Percentiles rank a stretch among this genome's conserved stretches.
Conservation (phyloP, 2,329 filamentous ascomycete genomes). For the Kalmusia sp. region DNA sequence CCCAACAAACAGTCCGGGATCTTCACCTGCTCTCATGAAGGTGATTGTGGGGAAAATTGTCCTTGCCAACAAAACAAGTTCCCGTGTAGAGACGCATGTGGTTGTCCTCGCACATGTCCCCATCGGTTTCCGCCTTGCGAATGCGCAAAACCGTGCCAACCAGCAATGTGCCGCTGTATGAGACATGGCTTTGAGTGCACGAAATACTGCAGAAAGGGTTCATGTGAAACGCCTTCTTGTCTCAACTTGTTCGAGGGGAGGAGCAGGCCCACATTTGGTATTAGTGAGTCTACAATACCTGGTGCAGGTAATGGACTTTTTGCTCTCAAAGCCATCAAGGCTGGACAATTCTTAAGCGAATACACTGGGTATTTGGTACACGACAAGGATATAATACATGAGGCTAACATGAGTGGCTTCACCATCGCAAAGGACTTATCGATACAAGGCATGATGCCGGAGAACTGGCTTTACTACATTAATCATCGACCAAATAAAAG, state of each 20-base stretch:
- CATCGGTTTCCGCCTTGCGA: not conserved
- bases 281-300: not conserved
- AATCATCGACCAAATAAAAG: too few species aligned
- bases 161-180: not conserved
- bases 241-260: too few species aligned
- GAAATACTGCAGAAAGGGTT: not conserved
- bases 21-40: not conserved
- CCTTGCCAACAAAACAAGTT: constrained; percentile 1
- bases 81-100: not conserved
- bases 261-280: too few species aligned
- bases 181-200: not conserved
- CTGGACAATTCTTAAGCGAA: not conserved
- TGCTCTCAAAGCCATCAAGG: not conserved
- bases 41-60: not conserved
- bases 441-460: too few species aligned
- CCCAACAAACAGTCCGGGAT: not conserved
- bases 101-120: not conserved
- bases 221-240: too few species aligned
- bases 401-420: not conserved
- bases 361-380: not conserved
- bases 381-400: not conserved
- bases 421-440: not conserved
- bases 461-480: too few species aligned
- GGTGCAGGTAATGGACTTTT: not conserved
- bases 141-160: not conserved